These are phyloP conservation scores for Acanthamoeba castellanii DNA, from an alignment of 208 protist genomes.

Conservation along the genomic window DNA sequence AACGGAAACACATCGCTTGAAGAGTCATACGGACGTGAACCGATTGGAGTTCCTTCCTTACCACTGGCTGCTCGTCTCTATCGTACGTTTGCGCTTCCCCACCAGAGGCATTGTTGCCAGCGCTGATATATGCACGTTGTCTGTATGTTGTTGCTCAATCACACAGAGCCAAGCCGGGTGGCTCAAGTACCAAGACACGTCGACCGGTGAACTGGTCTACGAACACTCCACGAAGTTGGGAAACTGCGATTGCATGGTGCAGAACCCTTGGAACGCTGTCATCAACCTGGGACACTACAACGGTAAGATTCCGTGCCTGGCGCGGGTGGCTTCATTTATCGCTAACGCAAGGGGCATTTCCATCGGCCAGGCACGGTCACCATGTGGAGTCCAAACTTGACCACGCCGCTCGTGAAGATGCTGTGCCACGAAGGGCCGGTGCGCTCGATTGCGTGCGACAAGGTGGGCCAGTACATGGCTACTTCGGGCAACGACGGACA, in stretches of 20 bases:
- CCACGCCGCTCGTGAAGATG: constrained; percentile 96
- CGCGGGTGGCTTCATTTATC: too few species aligned
- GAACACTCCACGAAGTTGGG: constrained; percentile 91
- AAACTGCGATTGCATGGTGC: constrained; percentile 90
- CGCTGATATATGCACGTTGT: not conserved
- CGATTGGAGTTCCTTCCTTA: constrained; percentile 97
- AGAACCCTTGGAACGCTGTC: constrained; percentile 96
- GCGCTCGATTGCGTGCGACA: constrained; percentile 63
- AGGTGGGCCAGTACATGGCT: constrained; percentile 91
- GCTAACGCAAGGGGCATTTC: not conserved
- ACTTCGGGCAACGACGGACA: constrained; percentile 96
- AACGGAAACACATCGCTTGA: constrained; percentile 97
- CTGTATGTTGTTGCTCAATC: not conserved
- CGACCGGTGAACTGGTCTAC: constrained; percentile 94
- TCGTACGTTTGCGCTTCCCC: constrained; percentile 80
- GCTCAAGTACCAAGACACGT: constrained; percentile 96
- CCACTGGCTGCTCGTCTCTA: constrained; percentile 97
- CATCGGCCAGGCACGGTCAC: constrained; percentile 59
- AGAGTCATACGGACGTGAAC: constrained; percentile 95
- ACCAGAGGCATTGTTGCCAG: not conserved
- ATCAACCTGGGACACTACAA: constrained; percentile 94
- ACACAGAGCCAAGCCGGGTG: constrained; percentile 76
- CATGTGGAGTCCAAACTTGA: constrained; percentile 92
- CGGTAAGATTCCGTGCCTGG: constrained; percentile 81
- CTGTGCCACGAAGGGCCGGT: constrained; percentile 93